Conservation (phyloP, 306 rosid genomes). For the Gastrolobium bilobum region DNA sequence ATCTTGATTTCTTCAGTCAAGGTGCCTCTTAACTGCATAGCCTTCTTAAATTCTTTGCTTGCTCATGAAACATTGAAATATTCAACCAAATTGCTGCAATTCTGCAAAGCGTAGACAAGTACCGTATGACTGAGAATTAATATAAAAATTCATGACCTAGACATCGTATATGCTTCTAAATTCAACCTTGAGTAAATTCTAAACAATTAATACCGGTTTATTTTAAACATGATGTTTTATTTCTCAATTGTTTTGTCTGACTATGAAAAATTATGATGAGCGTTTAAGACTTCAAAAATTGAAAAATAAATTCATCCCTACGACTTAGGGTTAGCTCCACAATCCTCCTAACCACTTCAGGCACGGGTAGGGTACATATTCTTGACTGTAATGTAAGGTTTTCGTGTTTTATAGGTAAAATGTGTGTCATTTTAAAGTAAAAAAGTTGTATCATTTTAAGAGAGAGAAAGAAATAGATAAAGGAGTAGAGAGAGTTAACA, state of each 20-base stretch:
- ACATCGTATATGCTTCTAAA: background rate
- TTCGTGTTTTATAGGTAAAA: background rate
- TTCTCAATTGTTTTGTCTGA: background rate
- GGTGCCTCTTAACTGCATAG: background rate
- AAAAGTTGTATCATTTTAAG: no score
- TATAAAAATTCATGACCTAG: background rate
- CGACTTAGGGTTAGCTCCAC: background rate
- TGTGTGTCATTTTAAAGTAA: no score
- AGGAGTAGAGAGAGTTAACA: no score
- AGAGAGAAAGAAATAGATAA: no score
- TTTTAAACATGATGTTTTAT: background rate
- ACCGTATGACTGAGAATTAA: slow-evolving; percentile 8
- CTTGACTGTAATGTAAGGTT: slow-evolving; percentile 11
- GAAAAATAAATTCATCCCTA: background rate
- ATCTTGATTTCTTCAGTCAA: slow-evolving; percentile 49
- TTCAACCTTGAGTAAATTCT: background rate
- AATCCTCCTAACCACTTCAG: background rate
- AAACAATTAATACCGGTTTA: background rate
- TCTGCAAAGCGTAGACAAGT: background rate
- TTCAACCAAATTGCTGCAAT: slow-evolving; percentile 34
- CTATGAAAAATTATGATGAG: background rate
- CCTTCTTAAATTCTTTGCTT: background rate
- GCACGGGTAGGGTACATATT: background rate
- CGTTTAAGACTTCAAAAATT: background rate
- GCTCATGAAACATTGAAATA: slow-evolving; percentile 37